Evolutionary conservation across 805 yeast species (phyloP).

Genomic region (Hanseniaspora thailandica): DNA sequence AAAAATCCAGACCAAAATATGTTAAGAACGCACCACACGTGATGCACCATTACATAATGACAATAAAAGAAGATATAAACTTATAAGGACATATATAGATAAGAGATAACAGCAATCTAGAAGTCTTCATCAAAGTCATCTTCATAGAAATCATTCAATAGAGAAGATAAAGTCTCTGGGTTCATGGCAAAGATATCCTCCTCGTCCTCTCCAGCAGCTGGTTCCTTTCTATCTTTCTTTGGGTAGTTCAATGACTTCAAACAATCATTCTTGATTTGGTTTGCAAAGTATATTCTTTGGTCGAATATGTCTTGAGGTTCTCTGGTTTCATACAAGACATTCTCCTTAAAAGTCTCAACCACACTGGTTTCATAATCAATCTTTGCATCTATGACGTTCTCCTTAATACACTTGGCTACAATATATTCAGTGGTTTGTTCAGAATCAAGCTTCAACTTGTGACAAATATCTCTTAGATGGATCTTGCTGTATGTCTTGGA

Average conservation of each 20-base stretch:
- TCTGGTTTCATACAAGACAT: slow-evolving; percentile 75
- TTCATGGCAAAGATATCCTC: slow-evolving; percentile 15
- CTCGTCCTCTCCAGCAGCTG: slow-evolving; percentile 19
- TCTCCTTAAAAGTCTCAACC: slow-evolving; percentile 79
- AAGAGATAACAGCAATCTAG: not conserved
- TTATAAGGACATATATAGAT: not conserved
- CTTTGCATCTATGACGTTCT: slow-evolving; percentile 91
- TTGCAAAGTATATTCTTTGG: slow-evolving; percentile 87
- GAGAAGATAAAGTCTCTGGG: slow-evolving; percentile 11
- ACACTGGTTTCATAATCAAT: slow-evolving; percentile 83
- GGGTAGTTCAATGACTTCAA: slow-evolving; percentile 95
- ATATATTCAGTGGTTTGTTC: slow-evolving; percentile 96
- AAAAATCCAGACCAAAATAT: not conserved
- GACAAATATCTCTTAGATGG: slow-evolving; percentile 84
- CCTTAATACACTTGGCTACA: slow-evolving; percentile 91
- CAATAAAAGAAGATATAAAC: not conserved
- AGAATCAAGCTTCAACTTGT: slow-evolving; percentile 79
- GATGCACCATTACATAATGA: not conserved
- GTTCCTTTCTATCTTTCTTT: slow-evolving; percentile 20
- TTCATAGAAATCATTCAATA: slow-evolving; percentile 26
- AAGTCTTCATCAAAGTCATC: slow-evolving; percentile 21
- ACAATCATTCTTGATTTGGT: slow-evolving; percentile 78
- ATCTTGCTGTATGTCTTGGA: slow-evolving; percentile 83
- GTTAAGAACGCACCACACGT: not conserved
- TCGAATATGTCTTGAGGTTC: slow-evolving; percentile 82